These are phyloP conservation scores for Citrus cavaleriei DNA, from an alignment of 345 rosid species.

Conservation along the genomic window DNA sequence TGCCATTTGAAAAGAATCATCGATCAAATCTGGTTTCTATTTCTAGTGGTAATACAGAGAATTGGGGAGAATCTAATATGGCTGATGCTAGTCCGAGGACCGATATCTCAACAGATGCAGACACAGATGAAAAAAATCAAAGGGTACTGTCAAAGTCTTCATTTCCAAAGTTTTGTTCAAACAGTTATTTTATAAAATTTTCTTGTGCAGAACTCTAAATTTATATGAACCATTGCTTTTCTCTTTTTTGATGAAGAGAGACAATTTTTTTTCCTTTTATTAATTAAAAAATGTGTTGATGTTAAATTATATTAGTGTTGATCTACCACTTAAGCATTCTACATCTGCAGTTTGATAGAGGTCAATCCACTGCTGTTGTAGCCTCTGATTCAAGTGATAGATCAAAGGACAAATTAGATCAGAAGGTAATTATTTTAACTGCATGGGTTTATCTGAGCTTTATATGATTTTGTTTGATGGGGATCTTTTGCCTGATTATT, in stretches of 20 bases:
- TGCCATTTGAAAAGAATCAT: conserved; percentile 35
- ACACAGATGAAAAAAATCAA: conserved; percentile 81
- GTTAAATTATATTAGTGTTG: conserved; percentile 1
- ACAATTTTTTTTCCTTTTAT: background rate
- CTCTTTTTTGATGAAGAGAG: background rate
- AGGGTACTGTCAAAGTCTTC: conserved; percentile 43
- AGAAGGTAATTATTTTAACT: conserved; percentile 60
- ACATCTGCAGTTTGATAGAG: conserved; percentile 65
- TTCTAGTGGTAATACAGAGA: conserved; percentile 40
- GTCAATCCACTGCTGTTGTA: conserved; percentile 33
- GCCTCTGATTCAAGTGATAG: conserved; percentile 95
- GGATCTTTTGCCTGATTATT: conserved; percentile 22
- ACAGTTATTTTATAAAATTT: background rate
- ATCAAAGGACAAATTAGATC: conserved; percentile 86
- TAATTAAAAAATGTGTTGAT: conserved; percentile 1
- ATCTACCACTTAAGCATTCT: conserved; percentile 12
- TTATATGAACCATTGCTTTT: background rate
- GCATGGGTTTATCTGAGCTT: conserved; percentile 2
- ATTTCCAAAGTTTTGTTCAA: background rate
- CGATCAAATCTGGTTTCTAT: conserved; percentile 27
- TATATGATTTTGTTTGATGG: conserved; percentile 8
- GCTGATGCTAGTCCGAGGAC: conserved; percentile 94
- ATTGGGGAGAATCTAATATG: conserved; percentile 56
- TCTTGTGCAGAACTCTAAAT: background rate
- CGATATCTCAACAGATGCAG: conserved; percentile 84